Evolutionary conservation across 768 basidiomycete species (phyloP).

Genomic region (Boletus huronensis): DNA sequence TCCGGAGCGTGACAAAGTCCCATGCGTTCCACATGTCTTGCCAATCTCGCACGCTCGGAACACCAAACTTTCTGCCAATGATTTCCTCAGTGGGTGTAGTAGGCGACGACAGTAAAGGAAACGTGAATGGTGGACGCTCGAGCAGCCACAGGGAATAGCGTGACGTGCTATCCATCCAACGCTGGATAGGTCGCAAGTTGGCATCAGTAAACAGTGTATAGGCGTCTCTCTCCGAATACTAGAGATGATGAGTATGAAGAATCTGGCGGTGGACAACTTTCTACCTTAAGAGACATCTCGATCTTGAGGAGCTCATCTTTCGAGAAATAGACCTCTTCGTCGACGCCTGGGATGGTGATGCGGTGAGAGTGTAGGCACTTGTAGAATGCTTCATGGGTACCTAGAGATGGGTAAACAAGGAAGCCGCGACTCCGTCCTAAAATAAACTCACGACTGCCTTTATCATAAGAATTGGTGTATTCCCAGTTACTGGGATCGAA

Average conservation of each 20-base stretch:
- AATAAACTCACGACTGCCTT: constrained; percentile 41
- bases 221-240: constrained; percentile 81
- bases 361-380: constrained; percentile 60
- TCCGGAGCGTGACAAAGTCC: constrained; percentile 78
- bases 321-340: constrained; percentile 49
- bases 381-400: constrained; percentile 83
- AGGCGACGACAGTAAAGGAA: constrained; percentile 57
- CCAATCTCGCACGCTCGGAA: constrained; percentile 82
- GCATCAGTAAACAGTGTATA: constrained; percentile 66
- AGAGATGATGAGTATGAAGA: not conserved
- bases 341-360: constrained; percentile 47
- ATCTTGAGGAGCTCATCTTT: constrained; percentile 79
- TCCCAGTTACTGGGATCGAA: constrained; percentile 73
- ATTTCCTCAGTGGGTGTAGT: constrained; percentile 16
- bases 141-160: constrained; percentile 88
- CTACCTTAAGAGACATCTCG: constrained; percentile 85
- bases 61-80: constrained; percentile 43
- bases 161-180: constrained; percentile 73
- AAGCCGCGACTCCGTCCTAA: not conserved
- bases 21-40: constrained; percentile 79
- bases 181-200: constrained; percentile 78
- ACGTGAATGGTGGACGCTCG: constrained; percentile 78
- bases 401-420: constrained; percentile 34
- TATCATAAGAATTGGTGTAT: constrained; percentile 61
- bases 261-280: not conserved